Base-by-base conservation (phyloP, 495 filamentous ascomycete genomes). In the Aspergillus incahuasiensis region DNA sequence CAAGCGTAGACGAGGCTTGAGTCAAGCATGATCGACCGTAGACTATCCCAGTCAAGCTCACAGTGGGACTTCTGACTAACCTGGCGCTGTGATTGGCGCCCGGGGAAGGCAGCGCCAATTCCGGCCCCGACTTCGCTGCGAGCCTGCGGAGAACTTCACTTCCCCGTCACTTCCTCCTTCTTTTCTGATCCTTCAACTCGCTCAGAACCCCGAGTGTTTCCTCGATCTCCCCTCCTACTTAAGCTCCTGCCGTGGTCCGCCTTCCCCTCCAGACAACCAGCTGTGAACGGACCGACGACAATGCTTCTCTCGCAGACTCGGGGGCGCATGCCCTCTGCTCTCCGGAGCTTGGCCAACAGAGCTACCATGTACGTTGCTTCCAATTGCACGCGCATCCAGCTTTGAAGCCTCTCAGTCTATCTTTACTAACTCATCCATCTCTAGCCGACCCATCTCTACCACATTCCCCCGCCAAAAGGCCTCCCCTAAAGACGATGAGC, bases 401-500 rank as follows among this genome's bases (percentile, higher is more conserved):
- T 19, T 18, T 12, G 34, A 12, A 20, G 32, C n/a, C 38, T 21
- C 8, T 32, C 35, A 19, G 30, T 35, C 16, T 13, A 15, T 38
- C n/a, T 8, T 18, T 11, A 13, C 30, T 40, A 16, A 35, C 30
- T 48, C 48, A 59, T 32, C 67, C 47, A 16, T 25, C 1, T 54
- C 42, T 41, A 81, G 78, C 54, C 79, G 79, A 21, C 65, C 70
- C n/a, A 65, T 81, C 16, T 78, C 76, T 0, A 77, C 78, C 12
- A 76, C 79, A 24, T 60, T 76, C 35, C 68, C 74, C 21, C 72
- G 62, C 43, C 73, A 69, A 52, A 67, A 71, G 48, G 75, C 78
- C 54, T 42, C 52, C 21, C 71, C 66, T 9, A 46, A 55, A 47
- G 62, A 76, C 24, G 62, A 69, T 20, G 60, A 65, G 40, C 60